These are phyloP conservation scores for Marchantia polymorpha DNA, from an alignment of 225 moss, liverwort and hornwort genomes.

Conservation along the genomic window DNA sequence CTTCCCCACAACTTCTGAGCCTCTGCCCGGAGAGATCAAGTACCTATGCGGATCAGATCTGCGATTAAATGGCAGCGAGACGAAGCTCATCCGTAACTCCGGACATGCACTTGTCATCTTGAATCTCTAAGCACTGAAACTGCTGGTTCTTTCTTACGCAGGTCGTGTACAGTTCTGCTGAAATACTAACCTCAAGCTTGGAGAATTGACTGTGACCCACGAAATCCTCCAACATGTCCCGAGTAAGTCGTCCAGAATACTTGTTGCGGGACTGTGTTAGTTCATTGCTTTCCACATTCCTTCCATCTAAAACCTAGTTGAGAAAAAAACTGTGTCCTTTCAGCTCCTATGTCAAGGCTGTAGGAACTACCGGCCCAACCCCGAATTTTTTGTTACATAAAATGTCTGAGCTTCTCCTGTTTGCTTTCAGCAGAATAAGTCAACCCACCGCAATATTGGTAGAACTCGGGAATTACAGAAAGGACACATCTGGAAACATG, in stretches of 20 bases:
- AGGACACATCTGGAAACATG: background rate
- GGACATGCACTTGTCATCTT: background rate
- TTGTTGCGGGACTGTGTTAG: constrained; percentile 66
- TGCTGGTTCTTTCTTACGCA: background rate
- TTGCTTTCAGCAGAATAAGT: background rate
- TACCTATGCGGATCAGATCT: constrained; percentile 39
- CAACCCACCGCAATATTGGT: background rate
- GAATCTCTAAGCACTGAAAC: background rate
- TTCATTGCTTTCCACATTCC: constrained; percentile 74
- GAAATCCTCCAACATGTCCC: constrained; percentile 59
- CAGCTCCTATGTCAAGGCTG: background rate
- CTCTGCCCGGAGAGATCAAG: constrained; percentile 79
- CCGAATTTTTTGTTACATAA: background rate
- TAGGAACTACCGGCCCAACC: background rate
- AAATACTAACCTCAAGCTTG: constrained; percentile 51
- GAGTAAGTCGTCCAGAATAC: constrained; percentile 73
- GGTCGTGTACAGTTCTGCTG: background rate
- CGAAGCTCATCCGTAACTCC: background rate
- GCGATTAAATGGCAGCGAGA: constrained; percentile 1
- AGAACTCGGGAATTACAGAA: background rate
- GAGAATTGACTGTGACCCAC: constrained; percentile 60
- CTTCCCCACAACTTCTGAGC: constrained; percentile 80
- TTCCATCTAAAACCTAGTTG: constrained; percentile 78
- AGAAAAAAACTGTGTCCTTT: background rate
- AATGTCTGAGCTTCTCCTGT: background rate